Percentiles rank a stretch among this genome's conserved stretches.
Evolutionary conservation across 2,329 filamentous ascomycete species (phyloP).

Genomic region (Lecanosticta acicola): DNA sequence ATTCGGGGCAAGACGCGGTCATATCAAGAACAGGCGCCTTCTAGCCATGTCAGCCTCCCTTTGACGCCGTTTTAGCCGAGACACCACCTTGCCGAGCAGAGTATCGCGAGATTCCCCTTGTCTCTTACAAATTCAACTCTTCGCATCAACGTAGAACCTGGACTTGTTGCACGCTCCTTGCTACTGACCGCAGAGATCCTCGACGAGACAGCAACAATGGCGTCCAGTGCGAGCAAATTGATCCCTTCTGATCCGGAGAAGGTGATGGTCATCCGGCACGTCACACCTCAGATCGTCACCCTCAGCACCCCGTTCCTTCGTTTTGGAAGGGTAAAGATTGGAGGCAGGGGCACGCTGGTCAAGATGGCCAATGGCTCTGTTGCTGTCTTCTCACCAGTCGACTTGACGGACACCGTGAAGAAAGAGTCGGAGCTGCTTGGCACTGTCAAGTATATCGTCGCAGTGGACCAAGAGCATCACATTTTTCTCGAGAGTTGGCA

Average conservation of each 20-base stretch:
- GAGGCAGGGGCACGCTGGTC: constrained; percentile 81
- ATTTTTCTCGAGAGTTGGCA: constrained; percentile 87
- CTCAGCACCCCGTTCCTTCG: constrained; percentile 80
- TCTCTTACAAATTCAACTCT: no score
- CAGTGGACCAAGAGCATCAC: constrained; percentile 89
- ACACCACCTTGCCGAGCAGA: no score
- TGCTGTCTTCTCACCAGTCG: constrained; percentile 87
- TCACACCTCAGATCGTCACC: constrained; percentile 73
- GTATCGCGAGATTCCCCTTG: no score
- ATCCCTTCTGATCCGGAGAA: constrained; percentile 62
- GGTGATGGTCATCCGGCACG: constrained; percentile 83
- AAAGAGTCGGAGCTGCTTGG: constrained; percentile 55
- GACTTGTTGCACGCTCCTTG: no score
- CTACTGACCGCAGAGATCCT: neutral
- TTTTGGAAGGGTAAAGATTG: constrained; percentile 72
- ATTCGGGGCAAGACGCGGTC: neutral
- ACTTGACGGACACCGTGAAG: constrained; percentile 70
- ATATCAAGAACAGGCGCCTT: no score
- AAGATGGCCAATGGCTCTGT: constrained; percentile 71
- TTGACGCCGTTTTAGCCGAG: no score
- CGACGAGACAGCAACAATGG: constrained; percentile 21
- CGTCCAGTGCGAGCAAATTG: constrained; percentile 30
- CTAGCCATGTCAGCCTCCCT: no score
- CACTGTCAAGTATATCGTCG: constrained; percentile 75
- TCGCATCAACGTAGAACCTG: no score